A percentile compares a stretch with the other conserved stretches of the same genome.
phyloP scores from a whole-genome alignment of 352 stramenopile genomes.

The Globisporangium parvum region DNA sequence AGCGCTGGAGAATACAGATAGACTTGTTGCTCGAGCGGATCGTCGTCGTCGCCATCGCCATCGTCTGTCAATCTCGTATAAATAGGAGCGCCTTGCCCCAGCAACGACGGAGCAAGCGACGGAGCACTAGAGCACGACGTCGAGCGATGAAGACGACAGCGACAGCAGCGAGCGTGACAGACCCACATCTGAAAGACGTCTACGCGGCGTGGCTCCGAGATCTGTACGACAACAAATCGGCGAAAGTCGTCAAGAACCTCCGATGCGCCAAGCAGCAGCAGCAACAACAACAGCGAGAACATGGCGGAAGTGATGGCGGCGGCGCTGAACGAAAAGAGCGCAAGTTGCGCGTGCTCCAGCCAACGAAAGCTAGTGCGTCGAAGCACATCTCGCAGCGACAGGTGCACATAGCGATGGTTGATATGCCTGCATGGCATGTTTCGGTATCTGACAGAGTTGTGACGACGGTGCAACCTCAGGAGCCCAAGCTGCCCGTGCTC shows the following conservation, averaged over 20 bases:
- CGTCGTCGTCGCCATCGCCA: no score
- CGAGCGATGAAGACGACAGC: background rate
- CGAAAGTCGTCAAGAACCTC: constrained; percentile 23
- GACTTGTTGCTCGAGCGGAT: no score
- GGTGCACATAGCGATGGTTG: constrained; percentile 4
- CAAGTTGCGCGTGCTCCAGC: constrained; percentile 34
- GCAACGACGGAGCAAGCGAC: no score
- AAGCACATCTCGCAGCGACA: constrained; percentile 31
- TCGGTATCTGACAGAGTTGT: background rate
- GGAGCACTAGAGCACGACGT: no score
- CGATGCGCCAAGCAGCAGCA: background rate
- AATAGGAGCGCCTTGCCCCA: background rate
- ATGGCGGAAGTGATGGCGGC: background rate
- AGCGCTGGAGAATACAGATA: no score
- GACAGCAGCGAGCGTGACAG: constrained; percentile 6
- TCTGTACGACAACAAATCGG: constrained; percentile 31
- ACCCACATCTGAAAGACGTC: constrained; percentile 24
- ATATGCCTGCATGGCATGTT: background rate
- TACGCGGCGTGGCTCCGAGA: constrained; percentile 37
- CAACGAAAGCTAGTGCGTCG: constrained; percentile 41
- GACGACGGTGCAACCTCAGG: background rate
- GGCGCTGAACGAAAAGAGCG: constrained; percentile 6
- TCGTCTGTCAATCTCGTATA: background rate
- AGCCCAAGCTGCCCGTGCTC: constrained; percentile 4
- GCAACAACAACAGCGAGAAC: background rate